phyloP scores from a whole-genome alignment of 805 yeast genomes.

The Saccharomycopsis sp. region DNA sequence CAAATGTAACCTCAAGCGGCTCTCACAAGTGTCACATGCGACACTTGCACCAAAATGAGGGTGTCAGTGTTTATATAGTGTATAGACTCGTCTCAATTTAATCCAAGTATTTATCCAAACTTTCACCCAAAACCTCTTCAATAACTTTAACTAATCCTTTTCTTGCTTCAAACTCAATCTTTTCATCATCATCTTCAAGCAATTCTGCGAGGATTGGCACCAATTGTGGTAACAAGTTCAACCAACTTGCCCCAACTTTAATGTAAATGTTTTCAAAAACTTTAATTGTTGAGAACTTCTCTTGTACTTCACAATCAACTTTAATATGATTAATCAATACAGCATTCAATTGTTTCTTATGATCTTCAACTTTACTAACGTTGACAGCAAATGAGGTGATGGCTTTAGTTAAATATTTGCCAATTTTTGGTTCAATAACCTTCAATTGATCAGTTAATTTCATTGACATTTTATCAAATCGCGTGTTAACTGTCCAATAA shows the following conservation, averaged over 20 bases:
- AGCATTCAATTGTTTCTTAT: slow-evolving; percentile 68
- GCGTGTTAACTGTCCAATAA: slow-evolving; percentile 84
- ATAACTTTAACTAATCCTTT: slow-evolving; percentile 84
- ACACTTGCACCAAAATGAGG: too few species aligned
- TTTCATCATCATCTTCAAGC: slow-evolving; percentile 92
- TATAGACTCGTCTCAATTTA: too few species aligned
- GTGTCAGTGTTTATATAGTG: too few species aligned
- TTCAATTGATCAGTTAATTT: slow-evolving; percentile 60
- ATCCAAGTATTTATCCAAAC: slow-evolving; percentile 73
- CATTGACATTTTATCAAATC: slow-evolving; percentile 66
- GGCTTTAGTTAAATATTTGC: slow-evolving; percentile 75
- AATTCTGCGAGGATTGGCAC: slow-evolving; percentile 95
- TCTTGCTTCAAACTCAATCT: slow-evolving; percentile 86
- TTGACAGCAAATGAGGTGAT: slow-evolving; percentile 67
- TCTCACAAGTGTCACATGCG: not conserved
- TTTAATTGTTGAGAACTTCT: slow-evolving; percentile 75
- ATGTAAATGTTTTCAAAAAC: slow-evolving; percentile 76
- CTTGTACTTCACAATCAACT: slow-evolving; percentile 47
- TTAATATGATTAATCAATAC: slow-evolving; percentile 60
- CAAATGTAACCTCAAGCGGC: not conserved
- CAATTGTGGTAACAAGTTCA: slow-evolving; percentile 81
- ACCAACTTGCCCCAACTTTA: slow-evolving; percentile 93
- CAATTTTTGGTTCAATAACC: slow-evolving; percentile 65
- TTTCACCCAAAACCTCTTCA: slow-evolving; percentile 91
- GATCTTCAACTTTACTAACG: slow-evolving; percentile 61